phyloP scores from a whole-genome alignment of 441 rosid genomes.

The Metrosideros polymorpha region DNA sequence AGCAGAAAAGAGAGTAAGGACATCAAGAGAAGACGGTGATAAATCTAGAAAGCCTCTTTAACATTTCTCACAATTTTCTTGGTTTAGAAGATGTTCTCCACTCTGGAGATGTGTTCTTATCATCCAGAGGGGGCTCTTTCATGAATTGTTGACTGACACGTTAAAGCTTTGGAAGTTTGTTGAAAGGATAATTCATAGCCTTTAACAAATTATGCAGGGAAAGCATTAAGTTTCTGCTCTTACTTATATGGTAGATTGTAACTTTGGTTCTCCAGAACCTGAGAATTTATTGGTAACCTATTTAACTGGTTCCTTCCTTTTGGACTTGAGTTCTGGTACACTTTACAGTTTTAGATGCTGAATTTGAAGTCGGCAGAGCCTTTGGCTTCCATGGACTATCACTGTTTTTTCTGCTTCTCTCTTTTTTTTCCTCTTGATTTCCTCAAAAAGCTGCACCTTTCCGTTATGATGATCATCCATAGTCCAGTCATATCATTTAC shows the following conservation, averaged over 20 bases:
- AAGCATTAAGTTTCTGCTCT: background rate
- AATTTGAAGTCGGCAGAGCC: background rate
- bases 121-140: background rate
- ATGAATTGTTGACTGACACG: background rate
- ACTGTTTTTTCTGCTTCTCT: background rate
- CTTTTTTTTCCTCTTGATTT: background rate
- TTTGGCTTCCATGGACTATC: background rate
- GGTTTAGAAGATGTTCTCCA: background rate
- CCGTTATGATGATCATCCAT: background rate
- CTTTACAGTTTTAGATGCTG: background rate
- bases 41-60: background rate
- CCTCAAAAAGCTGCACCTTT: background rate
- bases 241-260: background rate
- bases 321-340: background rate
- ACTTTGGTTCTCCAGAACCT: background rate
- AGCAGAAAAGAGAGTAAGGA: slow-evolving; percentile 9
- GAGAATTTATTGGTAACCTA: background rate
- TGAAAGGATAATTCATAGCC: background rate
- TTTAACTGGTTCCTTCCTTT: background rate
- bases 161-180: background rate
- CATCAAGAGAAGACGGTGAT: slow-evolving; percentile 13
- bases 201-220: background rate
- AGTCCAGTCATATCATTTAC: background rate
- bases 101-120: background rate
- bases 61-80: background rate